Base-by-base conservation (phyloP, 768 basidiomycete genomes). In the Amanita fuliginea region DNA sequence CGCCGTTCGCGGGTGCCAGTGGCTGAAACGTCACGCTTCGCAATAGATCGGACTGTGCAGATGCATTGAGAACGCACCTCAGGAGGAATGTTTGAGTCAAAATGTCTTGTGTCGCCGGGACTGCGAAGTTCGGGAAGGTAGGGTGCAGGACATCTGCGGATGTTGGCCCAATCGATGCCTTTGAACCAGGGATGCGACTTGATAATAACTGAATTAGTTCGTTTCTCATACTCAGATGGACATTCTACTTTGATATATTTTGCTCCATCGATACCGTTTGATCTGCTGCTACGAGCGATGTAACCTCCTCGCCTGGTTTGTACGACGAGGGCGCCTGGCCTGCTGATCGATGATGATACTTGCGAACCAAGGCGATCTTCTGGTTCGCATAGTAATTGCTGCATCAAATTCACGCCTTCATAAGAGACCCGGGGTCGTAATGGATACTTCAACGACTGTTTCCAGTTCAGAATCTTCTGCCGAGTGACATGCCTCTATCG, bases 391-490 rank as follows among this genome's bases (percentile, higher is more conserved):
- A 97, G 79, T 21, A 97, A 75, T 56, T 81, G 81, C 59, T 85
- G 77, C 78, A 98, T 88, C 59, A 97, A 71, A 68, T 83, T 83
- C 54, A 89, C 76, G 46, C 85, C 93, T 67, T 91, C 89, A 62
- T 81, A 80, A 45, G 92, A 92, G 51, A 94, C 83, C 51, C 75
- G 78, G 52, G 92, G 92, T 53, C 81, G 78, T 22, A 70, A 66
- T 4, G 94, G 92, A 66, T 97, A 98, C 52, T 84, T 83, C 55
- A 97, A 74, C 21, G 85, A 78, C 62, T 84, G 83, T 54, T 82
- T 83, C 93, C 94, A 98, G 69, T 93, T 93, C 59, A 97, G 71
- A 64, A 98, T 97, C 73, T 95, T 98, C 71, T 96, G 91, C 53
- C 94, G 77, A 48, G 94, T 97, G 60, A 91, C 80, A 67, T 95